Conservation (phyloP, 1,139 yeast species). For the Candida sp. region DNA sequence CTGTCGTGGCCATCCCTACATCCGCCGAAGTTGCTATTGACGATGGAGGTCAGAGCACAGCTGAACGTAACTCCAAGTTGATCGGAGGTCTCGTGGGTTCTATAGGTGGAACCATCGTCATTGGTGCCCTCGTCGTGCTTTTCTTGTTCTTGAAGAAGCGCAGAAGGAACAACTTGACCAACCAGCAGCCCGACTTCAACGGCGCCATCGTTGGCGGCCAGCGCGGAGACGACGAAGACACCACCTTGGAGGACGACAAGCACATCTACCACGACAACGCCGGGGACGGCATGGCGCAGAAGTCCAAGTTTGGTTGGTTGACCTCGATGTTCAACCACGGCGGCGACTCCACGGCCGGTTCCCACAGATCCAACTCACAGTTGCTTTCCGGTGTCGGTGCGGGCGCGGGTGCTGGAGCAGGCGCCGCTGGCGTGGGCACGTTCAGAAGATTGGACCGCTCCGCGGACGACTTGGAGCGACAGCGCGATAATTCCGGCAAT, state of each 20-base stretch:
- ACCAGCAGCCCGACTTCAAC: conserved; percentile 52
- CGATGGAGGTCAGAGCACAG: conserved; percentile 16
- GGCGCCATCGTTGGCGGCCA: conserved; percentile 16
- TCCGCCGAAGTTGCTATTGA: conserved; percentile 18
- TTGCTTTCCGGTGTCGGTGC: conserved; percentile 14
- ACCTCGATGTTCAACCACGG: conserved; percentile 9
- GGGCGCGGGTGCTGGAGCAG: conserved; percentile 12
- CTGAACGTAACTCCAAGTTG: conserved; percentile 37
- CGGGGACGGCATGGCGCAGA: conserved; percentile 9
- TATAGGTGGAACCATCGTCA: conserved; percentile 48
- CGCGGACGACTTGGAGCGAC: conserved; percentile 14
- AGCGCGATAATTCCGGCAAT: conserved; percentile 5
- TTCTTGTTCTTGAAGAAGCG: conserved; percentile 41
- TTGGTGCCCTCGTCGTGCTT: conserved; percentile 41
- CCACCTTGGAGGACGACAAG: conserved; percentile 18
- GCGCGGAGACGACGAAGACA: conserved; percentile 10
- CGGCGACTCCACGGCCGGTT: not conserved
- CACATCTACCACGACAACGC: conserved; percentile 16
- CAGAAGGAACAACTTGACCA: conserved; percentile 32
- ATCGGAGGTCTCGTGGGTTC: conserved; percentile 55
- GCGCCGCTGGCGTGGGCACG: conserved; percentile 13
- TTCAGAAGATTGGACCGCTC: conserved; percentile 10
- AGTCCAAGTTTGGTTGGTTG: conserved; percentile 14
- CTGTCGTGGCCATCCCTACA: conserved; percentile 45
- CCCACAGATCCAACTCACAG: not conserved